Percentiles rank a stretch among this genome's conserved stretches.
Evolutionary conservation across 2,329 filamentous ascomycete genomes (phyloP).

Genomic region (Cytospora leucostoma): DNA sequence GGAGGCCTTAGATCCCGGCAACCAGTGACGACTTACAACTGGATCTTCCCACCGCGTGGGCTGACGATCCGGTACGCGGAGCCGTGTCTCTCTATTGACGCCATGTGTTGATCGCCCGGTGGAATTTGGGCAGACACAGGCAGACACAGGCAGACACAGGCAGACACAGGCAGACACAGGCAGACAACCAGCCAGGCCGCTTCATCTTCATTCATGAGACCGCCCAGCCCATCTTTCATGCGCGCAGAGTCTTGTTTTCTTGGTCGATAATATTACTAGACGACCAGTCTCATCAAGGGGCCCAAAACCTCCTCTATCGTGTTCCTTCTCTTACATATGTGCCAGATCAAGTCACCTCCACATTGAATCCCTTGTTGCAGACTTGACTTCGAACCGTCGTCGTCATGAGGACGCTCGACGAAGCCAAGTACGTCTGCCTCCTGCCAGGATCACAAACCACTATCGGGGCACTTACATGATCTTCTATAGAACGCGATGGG

Average conservation of each 20-base stretch:
- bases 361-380: not conserved
- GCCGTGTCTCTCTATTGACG: conserved; percentile 22
- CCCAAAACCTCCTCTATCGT: not conserved
- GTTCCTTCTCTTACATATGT: not conserved
- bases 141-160: too few relatives aligned
- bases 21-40: conserved; percentile 9
- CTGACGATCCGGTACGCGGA: conserved; percentile 12
- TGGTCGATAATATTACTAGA: not conserved
- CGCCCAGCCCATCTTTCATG: not conserved
- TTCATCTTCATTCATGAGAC: conserved; percentile 5
- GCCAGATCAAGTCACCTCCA: not conserved
- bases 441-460: conserved; percentile 1
- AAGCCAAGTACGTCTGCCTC: conserved; percentile 48
- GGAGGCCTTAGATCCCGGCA: conserved; percentile 11
- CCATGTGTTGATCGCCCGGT: conserved; percentile 21
- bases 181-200: conserved; percentile 1
- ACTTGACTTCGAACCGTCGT: conserved; percentile 17
- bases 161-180: not conserved
- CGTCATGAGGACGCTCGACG: conserved; percentile 55
- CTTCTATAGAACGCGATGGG: conserved; percentile 64
- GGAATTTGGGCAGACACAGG: conserved; percentile 3
- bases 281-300: not conserved
- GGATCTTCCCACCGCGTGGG: conserved; percentile 12
- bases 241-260: not conserved
- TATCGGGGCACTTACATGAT: conserved; percentile 1